These are phyloP conservation scores for Rhizophora apiculata DNA, from an alignment of 345 rosid species.

Conservation along the genomic window DNA sequence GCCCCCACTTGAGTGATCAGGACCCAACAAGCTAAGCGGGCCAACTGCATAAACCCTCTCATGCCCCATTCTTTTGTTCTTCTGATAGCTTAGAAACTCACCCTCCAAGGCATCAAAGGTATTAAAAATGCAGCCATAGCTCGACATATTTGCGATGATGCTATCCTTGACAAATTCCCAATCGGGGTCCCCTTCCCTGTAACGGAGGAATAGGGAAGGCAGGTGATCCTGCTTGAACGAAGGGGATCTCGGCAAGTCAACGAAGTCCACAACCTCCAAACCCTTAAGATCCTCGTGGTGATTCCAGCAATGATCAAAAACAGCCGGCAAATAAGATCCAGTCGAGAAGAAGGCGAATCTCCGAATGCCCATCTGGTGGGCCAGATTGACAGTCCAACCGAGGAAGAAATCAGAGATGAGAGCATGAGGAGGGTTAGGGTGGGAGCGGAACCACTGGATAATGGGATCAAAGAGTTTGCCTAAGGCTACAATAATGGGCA, in stretches of 20 bases:
- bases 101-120: conserved; percentile 44
- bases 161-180: conserved; percentile 29
- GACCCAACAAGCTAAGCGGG: conserved; percentile 46
- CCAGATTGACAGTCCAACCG: conserved; percentile 64
- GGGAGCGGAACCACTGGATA: conserved; percentile 53
- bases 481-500: conserved; percentile 40
- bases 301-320: conserved; percentile 29
- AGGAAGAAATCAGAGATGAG: conserved; percentile 73
- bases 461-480: conserved; percentile 43
- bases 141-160: conserved; percentile 28
- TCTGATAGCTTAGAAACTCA: conserved; percentile 34
- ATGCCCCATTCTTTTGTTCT: conserved; percentile 32
- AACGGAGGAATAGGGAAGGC: conserved; percentile 36
- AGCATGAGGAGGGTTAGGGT: conserved; percentile 53
- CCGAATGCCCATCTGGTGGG: conserved; percentile 36
- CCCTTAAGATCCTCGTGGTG: conserved; percentile 16
- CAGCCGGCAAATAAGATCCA: conserved; percentile 33
- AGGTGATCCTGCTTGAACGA: conserved; percentile 45
- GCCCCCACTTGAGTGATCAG: conserved; percentile 7
- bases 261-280: conserved; percentile 29
- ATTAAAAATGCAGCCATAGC: conserved; percentile 51
- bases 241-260: conserved; percentile 49
- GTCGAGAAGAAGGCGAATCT: conserved; percentile 47
- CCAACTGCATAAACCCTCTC: conserved; percentile 53
- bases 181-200: conserved; percentile 32